phyloP scores from a whole-genome alignment of 2,329 filamentous ascomycete genomes.

The Massarina eburnea region DNA sequence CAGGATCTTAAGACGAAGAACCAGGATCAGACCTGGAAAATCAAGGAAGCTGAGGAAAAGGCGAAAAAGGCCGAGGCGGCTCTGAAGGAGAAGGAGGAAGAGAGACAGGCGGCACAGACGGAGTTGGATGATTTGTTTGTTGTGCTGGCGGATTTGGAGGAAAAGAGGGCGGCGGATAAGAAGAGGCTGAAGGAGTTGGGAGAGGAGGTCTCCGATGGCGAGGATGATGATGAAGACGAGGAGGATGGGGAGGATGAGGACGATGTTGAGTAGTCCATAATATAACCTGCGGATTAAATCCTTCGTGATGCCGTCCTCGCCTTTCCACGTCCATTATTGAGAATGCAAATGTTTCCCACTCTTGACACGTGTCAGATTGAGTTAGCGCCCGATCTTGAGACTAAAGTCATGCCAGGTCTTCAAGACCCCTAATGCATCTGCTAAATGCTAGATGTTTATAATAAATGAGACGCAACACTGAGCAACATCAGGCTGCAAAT shows the following conservation, averaged over 20 bases:
- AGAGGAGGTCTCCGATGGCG: slow-evolving; percentile 46
- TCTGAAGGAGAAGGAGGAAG: slow-evolving; percentile 46
- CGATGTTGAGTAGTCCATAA: too few species aligned
- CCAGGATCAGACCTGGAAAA: slow-evolving; percentile 45
- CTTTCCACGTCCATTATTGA: too few species aligned
- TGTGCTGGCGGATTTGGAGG: slow-evolving; percentile 50
- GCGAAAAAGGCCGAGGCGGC: slow-evolving; percentile 38
- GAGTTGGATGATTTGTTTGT: slow-evolving; percentile 54
- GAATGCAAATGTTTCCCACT: too few species aligned
- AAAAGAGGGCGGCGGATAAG: slow-evolving; percentile 46
- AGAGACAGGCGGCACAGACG: slow-evolving; percentile 37
- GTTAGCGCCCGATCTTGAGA: too few species aligned
- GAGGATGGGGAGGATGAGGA: slow-evolving; percentile 22
- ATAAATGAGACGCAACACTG: too few species aligned
- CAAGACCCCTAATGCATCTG: too few species aligned
- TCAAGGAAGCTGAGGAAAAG: slow-evolving; percentile 52
- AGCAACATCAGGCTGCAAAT: too few species aligned
- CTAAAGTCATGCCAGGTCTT: too few species aligned
- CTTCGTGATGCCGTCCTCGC: too few species aligned
- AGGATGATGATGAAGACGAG: slow-evolving; percentile 43
- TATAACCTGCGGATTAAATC: too few species aligned
- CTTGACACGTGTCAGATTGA: too few species aligned
- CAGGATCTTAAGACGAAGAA: slow-evolving; percentile 49
- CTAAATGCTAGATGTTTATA: too few species aligned
- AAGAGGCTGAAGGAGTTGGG: slow-evolving; percentile 51